These are phyloP conservation scores for Cucurbita moschata DNA, from an alignment of 306 rosid species.

Conservation along the genomic window DNA sequence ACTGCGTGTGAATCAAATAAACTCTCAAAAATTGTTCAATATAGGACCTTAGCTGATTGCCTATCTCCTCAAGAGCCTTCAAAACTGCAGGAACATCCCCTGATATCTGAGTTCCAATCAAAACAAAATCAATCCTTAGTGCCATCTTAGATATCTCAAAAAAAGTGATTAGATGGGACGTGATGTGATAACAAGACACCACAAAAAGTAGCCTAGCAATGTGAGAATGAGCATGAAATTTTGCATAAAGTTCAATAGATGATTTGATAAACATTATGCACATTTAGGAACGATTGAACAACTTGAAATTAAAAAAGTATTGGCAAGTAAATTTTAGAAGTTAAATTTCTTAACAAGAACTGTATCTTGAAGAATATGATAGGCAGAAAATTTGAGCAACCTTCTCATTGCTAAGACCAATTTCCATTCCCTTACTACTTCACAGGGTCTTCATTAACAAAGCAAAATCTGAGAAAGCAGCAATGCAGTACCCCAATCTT, in stretches of 20 bases:
- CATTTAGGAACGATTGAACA: background rate
- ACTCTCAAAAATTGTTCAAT: background rate
- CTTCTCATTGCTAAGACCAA: background rate
- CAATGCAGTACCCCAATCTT: background rate
- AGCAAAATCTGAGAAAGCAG: background rate
- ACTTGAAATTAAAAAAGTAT: background rate
- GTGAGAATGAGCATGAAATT: background rate
- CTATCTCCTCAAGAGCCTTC: slow-evolving; percentile 83
- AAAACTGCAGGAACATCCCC: slow-evolving; percentile 69
- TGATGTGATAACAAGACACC: background rate
- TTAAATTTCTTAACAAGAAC: background rate
- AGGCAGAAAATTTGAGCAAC: background rate
- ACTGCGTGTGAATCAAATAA: background rate
- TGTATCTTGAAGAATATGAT: background rate
- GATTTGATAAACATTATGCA: background rate
- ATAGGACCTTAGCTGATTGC: slow-evolving; percentile 70
- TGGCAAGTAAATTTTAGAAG: background rate
- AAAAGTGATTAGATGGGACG: background rate
- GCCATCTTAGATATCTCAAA: background rate
- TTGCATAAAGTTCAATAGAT: background rate
- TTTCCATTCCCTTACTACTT: background rate
- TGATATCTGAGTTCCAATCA: slow-evolving; percentile 46
- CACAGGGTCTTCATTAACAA: background rate
- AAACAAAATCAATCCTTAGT: slow-evolving; percentile 3
- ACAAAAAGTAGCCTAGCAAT: background rate